Evolutionary conservation across 2,329 filamentous ascomycete species (phyloP).

Genomic region (Pseudopyricularia cyperi): DNA sequence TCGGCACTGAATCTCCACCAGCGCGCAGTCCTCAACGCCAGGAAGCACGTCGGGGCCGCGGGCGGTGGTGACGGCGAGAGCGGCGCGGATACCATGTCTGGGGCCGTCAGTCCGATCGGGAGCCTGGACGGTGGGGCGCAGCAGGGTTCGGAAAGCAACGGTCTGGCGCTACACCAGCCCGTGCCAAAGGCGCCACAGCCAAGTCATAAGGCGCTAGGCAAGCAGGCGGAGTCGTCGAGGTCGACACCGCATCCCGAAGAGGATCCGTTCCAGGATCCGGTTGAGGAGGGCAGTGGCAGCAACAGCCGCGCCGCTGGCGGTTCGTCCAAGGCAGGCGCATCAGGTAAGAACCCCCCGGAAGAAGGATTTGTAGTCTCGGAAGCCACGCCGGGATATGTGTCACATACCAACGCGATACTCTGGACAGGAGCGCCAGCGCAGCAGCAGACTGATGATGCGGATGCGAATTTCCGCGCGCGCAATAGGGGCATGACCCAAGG

Average conservation of each 20-base stretch:
- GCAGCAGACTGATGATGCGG: neutral
- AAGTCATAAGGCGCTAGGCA: conserved; percentile 13
- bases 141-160: conserved; percentile 1
- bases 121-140: neutral
- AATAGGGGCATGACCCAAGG: conserved; percentile 1
- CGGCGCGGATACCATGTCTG: conserved; percentile 3
- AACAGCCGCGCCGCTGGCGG: neutral
- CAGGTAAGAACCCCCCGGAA: conserved; percentile 4
- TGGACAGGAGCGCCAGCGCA: neutral
- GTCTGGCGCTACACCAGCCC: neutral
- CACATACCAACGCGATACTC: too few species aligned
- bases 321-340: neutral
- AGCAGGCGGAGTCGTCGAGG: conserved; percentile 5
- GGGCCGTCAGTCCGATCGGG: neutral
- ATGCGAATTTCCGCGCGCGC: neutral
- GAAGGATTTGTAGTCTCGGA: too few species aligned
- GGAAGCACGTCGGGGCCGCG: conserved; percentile 22
- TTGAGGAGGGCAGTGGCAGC: conserved; percentile 1
- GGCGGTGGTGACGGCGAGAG: too few species aligned
- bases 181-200: conserved; percentile 3
- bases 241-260: conserved; percentile 8
- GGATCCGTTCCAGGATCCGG: conserved; percentile 14
- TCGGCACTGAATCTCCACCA: conserved; percentile 75
- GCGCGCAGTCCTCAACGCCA: conserved; percentile 55
- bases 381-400: too few species aligned